A percentile compares a stretch with the other conserved stretches of the same genome.
phyloP scores from a whole-genome alignment of 768 basidiomycete genomes.

The Brasilioporus rufonigricans region DNA sequence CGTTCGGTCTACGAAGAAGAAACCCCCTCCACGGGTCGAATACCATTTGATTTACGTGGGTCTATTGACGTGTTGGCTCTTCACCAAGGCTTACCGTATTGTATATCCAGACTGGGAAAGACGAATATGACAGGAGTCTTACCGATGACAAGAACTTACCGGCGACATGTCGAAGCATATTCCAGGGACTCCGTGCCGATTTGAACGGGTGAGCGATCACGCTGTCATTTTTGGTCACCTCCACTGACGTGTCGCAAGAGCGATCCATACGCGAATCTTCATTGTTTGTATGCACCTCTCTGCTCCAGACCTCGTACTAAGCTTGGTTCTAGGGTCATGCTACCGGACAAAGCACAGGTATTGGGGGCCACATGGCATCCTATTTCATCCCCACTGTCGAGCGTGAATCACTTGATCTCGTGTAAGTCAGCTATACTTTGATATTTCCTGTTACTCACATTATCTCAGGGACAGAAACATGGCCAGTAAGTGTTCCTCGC shows the following conservation, averaged over 20 bases:
- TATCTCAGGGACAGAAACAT: conserved; percentile 48
- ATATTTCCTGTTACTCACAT: neutral
- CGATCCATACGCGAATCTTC: neutral
- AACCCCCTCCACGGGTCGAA: conserved; percentile 43
- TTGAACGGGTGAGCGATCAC: neutral
- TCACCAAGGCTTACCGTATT: neutral
- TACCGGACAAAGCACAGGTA: neutral
- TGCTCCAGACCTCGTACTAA: neutral
- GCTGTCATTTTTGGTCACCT: no score
- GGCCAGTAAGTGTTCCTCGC: conserved; percentile 51
- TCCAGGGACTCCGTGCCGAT: neutral
- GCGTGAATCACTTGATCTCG: conserved; percentile 1
- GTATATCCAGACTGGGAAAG: conserved; percentile 42
- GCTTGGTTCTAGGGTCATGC: conserved; percentile 21
- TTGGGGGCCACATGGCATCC: neutral
- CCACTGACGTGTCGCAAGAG: neutral
- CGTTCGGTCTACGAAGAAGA: conserved; percentile 78
- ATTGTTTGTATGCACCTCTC: neutral
- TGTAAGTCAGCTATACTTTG: neutral
- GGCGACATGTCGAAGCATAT: neutral
- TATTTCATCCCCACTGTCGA: neutral
- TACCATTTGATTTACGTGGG: conserved; percentile 76
- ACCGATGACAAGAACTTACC: conserved; percentile 57
- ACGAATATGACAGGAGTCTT: neutral
- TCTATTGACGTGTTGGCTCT: neutral